Percentiles rank a stretch among this genome's conserved stretches.
Evolutionary conservation across 1,284 basidiomycete species (phyloP).

Genomic region (Phaffia rhodozyma): DNA sequence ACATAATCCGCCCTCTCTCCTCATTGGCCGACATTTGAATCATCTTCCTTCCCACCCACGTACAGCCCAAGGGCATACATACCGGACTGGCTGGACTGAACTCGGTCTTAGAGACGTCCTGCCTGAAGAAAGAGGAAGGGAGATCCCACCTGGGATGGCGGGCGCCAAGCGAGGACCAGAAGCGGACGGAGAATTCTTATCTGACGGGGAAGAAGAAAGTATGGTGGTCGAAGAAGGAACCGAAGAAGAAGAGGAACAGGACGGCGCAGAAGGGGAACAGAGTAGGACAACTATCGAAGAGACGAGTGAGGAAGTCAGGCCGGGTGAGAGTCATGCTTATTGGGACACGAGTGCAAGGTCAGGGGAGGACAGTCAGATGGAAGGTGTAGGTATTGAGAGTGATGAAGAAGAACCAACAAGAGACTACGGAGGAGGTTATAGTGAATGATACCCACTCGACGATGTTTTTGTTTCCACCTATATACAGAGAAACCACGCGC

Average conservation of each 20-base stretch:
- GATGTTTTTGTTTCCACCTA: too few relatives aligned
- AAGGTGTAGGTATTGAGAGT: constrained; percentile 1
- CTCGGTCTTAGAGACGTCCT: constrained; percentile 6
- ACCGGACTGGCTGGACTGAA: neutral
- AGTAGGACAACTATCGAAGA: neutral
- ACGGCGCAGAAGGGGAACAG: neutral
- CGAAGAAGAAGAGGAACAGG: neutral
- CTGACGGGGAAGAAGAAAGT: neutral
- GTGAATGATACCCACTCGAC: too few relatives aligned
- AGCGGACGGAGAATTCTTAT: neutral
- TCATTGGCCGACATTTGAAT: neutral
- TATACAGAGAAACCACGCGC: too few relatives aligned
- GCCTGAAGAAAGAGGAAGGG: constrained; percentile 3
- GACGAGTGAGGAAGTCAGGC: too few relatives aligned
- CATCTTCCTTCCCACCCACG: too few relatives aligned
- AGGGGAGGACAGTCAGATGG: neutral
- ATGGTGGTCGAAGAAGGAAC: neutral
- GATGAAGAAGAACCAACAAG: neutral
- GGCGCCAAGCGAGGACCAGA: constrained; percentile 16
- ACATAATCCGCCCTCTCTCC: neutral
- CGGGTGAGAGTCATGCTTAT: too few relatives aligned
- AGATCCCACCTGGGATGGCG: constrained; percentile 17
- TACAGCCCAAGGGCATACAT: neutral
- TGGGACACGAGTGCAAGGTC: too few relatives aligned
- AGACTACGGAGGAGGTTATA: neutral